Evolutionary conservation across 2,329 filamentous ascomycete species (phyloP), one percentile per base, ranked within the genome.

Genomic region (Penicillium griseofulvum): DNA sequence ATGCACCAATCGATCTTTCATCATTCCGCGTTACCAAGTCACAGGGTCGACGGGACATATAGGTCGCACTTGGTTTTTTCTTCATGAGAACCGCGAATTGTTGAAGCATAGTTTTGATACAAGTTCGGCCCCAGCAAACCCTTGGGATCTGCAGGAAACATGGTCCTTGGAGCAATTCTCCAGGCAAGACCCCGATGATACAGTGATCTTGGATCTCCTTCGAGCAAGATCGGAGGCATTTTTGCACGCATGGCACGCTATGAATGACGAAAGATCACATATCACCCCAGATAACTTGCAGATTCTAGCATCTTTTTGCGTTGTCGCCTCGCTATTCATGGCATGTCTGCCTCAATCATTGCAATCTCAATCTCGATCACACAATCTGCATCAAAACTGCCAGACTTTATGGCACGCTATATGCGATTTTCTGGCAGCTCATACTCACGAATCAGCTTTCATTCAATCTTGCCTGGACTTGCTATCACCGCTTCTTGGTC

Each of bases 1-100:
- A 16, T 90, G 89, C 64, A 85, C 88, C 36, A 89, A 89, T 57
- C 74, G 78, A 37, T 55, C 71, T 5, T 68, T 72, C 29, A 58
- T 66, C 38, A 37, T 62, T 22, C 57, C 69, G 10, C 54, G 54
- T 22, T 36, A 54, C 36, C 62, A 57, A 31, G 61, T 62, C 48
- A 59, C 59, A 48, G 71, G 68, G 6, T 63, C 68, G 22, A 56
- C 63, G 10, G 66, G 71, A 11, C 54, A 61, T 10, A 63, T 77
- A 43, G 64, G 65, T 4, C 71, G 59, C 61, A 71, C 74, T 19
- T 81, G 77, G 72, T 65, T 77, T 14, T 71, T 72, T 51, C 71
- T 72, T 38, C 59, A 68, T 29, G 68, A 72, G 17, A 75, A 79
- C 53, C 65, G 67, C 16, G 64, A 72, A 5, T 66, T 84, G 7